Percentiles rank a stretch among this genome's conserved stretches.
These are phyloP conservation scores for Geotrichum ghanense DNA, from an alignment of 805 yeast genomes.

Conservation along the genomic window DNA sequence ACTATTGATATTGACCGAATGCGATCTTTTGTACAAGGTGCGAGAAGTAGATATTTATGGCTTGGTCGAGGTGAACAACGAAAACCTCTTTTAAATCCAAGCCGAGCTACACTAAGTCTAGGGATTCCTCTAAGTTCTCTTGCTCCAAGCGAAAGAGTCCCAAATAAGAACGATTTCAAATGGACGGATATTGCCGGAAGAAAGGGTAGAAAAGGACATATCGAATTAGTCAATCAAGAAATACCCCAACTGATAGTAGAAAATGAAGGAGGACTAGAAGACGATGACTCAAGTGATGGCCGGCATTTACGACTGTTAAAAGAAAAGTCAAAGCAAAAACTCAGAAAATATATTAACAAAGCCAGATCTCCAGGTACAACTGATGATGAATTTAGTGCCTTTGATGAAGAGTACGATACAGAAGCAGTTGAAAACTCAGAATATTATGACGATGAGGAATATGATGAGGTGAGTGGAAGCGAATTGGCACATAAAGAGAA, in stretches of 20 bases:
- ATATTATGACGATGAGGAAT: neutral
- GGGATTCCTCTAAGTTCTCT: constrained; percentile 15
- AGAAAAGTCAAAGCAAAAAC: neutral
- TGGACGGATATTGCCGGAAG: constrained; percentile 8
- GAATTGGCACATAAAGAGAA: neutral
- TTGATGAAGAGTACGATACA: neutral
- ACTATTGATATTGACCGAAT: constrained; percentile 27
- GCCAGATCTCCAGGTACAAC: neutral
- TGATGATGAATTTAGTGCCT: neutral
- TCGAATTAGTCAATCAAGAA: constrained; percentile 16
- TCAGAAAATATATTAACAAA: neutral
- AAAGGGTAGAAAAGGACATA: constrained; percentile 13
- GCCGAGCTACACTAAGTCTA: constrained; percentile 12
- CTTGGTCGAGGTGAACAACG: constrained; percentile 36
- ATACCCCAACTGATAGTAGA: constrained; percentile 3
- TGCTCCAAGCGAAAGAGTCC: constrained; percentile 5
- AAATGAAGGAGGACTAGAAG: neutral
- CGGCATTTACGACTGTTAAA: neutral
- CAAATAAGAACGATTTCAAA: constrained; percentile 5
- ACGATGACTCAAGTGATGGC: neutral
- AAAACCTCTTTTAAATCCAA: constrained; percentile 16
- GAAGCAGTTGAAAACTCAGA: neutral
- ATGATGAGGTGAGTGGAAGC: neutral
- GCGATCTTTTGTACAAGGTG: constrained; percentile 22
- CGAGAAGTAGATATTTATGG: constrained; percentile 31